Conservation (phyloP, 1,284 basidiomycete genomes). For the Fomitopsis betulina region DNA sequence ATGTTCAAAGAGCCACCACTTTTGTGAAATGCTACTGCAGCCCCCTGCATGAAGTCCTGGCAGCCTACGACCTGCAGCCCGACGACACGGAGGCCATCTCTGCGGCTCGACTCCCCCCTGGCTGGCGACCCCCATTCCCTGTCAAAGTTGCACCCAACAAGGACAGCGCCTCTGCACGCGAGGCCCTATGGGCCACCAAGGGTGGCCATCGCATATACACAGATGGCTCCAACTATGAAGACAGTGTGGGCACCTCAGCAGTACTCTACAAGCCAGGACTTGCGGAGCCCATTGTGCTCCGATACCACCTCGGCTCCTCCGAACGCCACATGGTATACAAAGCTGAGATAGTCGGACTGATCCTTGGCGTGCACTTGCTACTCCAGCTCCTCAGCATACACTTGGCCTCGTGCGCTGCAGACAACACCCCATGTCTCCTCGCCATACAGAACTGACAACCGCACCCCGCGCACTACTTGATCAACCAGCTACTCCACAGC, state of each 20-base stretch:
- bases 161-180: slow-evolving; percentile 6
- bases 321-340: slow-evolving; percentile 28
- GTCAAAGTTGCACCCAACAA: slow-evolving; percentile 2
- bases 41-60: slow-evolving; percentile 18
- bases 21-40: slow-evolving; percentile 13
- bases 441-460: slow-evolving; percentile 1
- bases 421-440: slow-evolving; percentile 9
- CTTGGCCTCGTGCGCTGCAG: slow-evolving; percentile 4
- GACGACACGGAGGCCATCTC: slow-evolving; percentile 12
- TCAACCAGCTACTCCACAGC: slow-evolving; percentile 7
- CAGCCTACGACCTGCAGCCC: slow-evolving; percentile 10
- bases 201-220: slow-evolving; percentile 10
- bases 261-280: slow-evolving; percentile 5
- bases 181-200: background rate
- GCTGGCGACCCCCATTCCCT: slow-evolving; percentile 5
- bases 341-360: slow-evolving; percentile 23
- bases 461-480: slow-evolving; percentile 9
- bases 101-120: slow-evolving; percentile 9
- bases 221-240: slow-evolving; percentile 1
- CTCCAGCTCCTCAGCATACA: background rate
- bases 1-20: slow-evolving; percentile 8
- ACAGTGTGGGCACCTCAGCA: slow-evolving; percentile 6
- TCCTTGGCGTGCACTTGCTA: slow-evolving; percentile 10
- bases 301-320: slow-evolving; percentile 18
- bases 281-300: slow-evolving; percentile 4